Evolutionary conservation across 169 alveolate species (phyloP).

Genomic region (Cryptosporidium canis): DNA sequence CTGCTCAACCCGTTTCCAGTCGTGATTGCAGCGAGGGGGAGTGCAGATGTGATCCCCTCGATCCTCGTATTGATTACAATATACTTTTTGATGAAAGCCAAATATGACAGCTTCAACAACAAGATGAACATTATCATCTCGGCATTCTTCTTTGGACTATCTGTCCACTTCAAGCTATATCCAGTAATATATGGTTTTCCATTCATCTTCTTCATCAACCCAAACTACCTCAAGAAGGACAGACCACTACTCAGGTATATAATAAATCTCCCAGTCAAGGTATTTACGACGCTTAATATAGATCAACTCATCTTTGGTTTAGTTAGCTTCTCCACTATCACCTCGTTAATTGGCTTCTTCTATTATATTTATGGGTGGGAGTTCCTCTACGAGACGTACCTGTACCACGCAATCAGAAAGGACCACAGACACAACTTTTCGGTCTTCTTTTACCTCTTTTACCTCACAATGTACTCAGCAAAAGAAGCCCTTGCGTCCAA

Average conservation of each 20-base stretch:
- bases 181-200: slow-evolving; percentile 96
- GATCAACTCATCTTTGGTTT: slow-evolving; percentile 80
- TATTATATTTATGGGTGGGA: slow-evolving; percentile 90
- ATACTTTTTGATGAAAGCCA: slow-evolving; percentile 78
- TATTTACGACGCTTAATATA: slow-evolving; percentile 71
- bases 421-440: slow-evolving; percentile 98
- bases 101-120: slow-evolving; percentile 73
- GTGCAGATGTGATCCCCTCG: slow-evolving; percentile 86
- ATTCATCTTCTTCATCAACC: slow-evolving; percentile 77
- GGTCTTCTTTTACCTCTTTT: slow-evolving; percentile 92
- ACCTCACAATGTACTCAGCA: slow-evolving; percentile 81
- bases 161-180: slow-evolving; percentile 95
- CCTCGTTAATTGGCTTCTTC: slow-evolving; percentile 79
- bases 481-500: slow-evolving; percentile 69
- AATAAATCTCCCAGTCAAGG: slow-evolving; percentile 41
- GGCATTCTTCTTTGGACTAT: slow-evolving; percentile 91
- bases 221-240: slow-evolving; percentile 74
- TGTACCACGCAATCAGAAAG: slow-evolving; percentile 94
- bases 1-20: slow-evolving; percentile 92
- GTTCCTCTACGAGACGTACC: slow-evolving; percentile 92
- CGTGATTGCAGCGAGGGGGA: slow-evolving; percentile 94
- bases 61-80: slow-evolving; percentile 80
- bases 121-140: slow-evolving; percentile 75
- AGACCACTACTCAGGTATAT: slow-evolving; percentile 69
- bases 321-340: slow-evolving; percentile 82